A percentile compares a stretch with the other conserved stretches of the same genome.
Conservation (phyloP, 495 filamentous ascomycete genomes). For the Trichoderma virens region DNA sequence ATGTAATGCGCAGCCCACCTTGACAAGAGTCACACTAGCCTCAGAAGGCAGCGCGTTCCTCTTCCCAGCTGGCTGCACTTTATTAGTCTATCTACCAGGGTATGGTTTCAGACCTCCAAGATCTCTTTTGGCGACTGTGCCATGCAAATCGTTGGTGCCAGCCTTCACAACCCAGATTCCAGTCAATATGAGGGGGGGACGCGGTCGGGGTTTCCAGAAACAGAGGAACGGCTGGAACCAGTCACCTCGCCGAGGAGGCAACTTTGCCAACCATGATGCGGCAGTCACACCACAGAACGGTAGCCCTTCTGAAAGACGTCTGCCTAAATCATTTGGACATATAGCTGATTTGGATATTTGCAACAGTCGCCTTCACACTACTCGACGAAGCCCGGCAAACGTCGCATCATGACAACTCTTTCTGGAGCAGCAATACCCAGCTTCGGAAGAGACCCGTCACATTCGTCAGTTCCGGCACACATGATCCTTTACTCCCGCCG, state of each 20-base stretch:
- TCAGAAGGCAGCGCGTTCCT: too few species aligned
- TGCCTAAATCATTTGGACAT: not conserved
- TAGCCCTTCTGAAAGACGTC: not conserved
- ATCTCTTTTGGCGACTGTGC: too few species aligned
- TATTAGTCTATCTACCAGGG: too few species aligned
- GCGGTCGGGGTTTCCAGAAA: not conserved
- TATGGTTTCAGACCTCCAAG: too few species aligned
- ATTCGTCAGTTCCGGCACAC: conserved; percentile 66
- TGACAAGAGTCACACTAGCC: too few species aligned
- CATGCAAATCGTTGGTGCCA: too few species aligned
- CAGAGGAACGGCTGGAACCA: not conserved
- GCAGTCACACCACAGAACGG: not conserved
- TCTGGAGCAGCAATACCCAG: conserved; percentile 30
- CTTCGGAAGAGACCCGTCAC: conserved; percentile 48
- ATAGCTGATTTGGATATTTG: not conserved
- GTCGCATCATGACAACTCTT: conserved; percentile 44
- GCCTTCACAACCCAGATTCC: too few species aligned
- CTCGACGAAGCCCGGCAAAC: conserved; percentile 74
- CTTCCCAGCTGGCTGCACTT: too few species aligned
- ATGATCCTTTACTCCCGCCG: conserved; percentile 38
- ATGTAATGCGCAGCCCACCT: too few species aligned
- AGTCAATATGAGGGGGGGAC: not conserved
- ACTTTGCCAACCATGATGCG: not conserved
- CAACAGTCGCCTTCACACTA: conserved; percentile 47
- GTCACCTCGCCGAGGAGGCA: not conserved